phyloP scores from a whole-genome alignment of 495 filamentous ascomycete genomes.

The Penicillium argentinense region DNA sequence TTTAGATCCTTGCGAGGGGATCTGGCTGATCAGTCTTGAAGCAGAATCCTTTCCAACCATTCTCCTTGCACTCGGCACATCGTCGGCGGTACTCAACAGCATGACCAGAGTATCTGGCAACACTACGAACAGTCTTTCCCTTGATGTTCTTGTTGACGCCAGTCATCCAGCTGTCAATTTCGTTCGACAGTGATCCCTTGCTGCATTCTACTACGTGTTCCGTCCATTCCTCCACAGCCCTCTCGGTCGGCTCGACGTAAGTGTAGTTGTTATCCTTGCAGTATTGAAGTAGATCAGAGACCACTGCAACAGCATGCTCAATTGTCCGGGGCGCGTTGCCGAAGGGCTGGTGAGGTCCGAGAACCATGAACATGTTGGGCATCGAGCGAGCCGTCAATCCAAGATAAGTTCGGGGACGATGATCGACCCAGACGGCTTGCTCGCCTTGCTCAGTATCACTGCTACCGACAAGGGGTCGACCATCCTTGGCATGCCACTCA shows the following conservation, averaged over 20 bases:
- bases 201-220: slow-evolving; percentile 20
- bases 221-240: slow-evolving; percentile 21
- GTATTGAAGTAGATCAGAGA: slow-evolving; percentile 16
- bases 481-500: slow-evolving; percentile 24
- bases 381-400: slow-evolving; percentile 27
- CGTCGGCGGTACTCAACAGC: slow-evolving; percentile 21
- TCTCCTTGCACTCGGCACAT: slow-evolving; percentile 18
- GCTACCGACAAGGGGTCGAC: slow-evolving; percentile 17
- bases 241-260: slow-evolving; percentile 16
- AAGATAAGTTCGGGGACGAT: slow-evolving; percentile 25
- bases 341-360: slow-evolving; percentile 33
- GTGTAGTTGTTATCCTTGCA: slow-evolving; percentile 20
- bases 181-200: slow-evolving; percentile 18
- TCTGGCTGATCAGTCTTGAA: slow-evolving; percentile 3
- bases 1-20: neutral
- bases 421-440: slow-evolving; percentile 22
- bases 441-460: slow-evolving; percentile 12
- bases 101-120: slow-evolving; percentile 29
- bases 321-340: slow-evolving; percentile 22
- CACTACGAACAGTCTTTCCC: slow-evolving; percentile 26
- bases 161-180: slow-evolving; percentile 35
- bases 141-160: slow-evolving; percentile 35
- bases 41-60: slow-evolving; percentile 16
- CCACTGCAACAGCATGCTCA: slow-evolving; percentile 20
- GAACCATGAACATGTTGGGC: slow-evolving; percentile 39